Percentiles rank a stretch among this genome's conserved stretches.
Evolutionary conservation across 805 yeast species (phyloP).

Genomic region (Candida succiphila): DNA sequence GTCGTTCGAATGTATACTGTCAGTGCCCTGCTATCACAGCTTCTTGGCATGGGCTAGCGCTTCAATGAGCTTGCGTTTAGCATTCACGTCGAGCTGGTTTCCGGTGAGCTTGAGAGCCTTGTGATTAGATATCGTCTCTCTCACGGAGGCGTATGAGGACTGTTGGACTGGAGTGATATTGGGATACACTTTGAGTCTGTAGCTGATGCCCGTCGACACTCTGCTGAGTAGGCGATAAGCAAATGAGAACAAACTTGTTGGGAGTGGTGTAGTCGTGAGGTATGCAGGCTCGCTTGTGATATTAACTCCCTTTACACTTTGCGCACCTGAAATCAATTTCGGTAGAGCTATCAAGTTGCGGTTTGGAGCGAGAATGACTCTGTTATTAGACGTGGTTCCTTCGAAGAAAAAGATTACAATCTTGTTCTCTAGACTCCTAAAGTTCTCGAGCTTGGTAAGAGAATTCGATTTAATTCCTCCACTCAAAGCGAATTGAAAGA

Average conservation of each 20-base stretch:
- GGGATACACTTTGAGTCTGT: constrained; percentile 14
- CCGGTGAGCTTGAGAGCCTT: constrained; percentile 44
- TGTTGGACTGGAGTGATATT: constrained; percentile 1
- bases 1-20: no score
- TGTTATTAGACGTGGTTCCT: constrained; percentile 82
- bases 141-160: constrained; percentile 4
- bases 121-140: constrained; percentile 25
- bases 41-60: constrained; percentile 11
- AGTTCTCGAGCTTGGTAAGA: not conserved
- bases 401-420: constrained; percentile 39
- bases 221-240: constrained; percentile 6
- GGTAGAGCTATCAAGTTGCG: constrained; percentile 7
- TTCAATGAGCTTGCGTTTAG: constrained; percentile 34
- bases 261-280: constrained; percentile 25
- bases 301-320: constrained; percentile 26
- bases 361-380: constrained; percentile 55
- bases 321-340: constrained; percentile 2
- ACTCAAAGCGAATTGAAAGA: constrained; percentile 39
- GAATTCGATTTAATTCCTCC: not conserved
- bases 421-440: not conserved
- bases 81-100: constrained; percentile 27
- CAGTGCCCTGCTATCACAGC: no score
- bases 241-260: constrained; percentile 8
- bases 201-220: constrained; percentile 9
- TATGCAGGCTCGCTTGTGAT: constrained; percentile 27